Base-by-base conservation (phyloP, 352 stramenopile genomes). In the Phytophthora uliginosa region DNA sequence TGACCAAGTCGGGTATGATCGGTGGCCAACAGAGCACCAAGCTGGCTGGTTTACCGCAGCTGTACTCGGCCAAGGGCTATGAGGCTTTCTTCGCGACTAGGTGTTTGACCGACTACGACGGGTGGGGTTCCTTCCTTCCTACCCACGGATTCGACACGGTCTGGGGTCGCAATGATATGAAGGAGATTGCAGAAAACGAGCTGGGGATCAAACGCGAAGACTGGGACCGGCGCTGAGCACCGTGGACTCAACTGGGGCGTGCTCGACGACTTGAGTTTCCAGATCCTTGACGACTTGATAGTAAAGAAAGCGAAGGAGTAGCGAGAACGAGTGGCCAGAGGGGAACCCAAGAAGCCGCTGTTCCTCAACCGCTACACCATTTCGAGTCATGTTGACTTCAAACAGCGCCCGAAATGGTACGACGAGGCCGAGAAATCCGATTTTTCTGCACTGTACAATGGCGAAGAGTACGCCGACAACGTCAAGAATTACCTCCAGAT, bases 351-450 rank as follows among this genome's bases (percentile, higher is more conserved):
- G 59, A 66, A 71, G 53, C 78, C 81, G 28, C 82, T 82, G 24
- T 88, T 83, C 59, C 61, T 85, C 42, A 86, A 73, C 18, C 76
- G 83, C 47, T 88, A 85, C 64, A 84, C 81, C 22, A 88, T 88
- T 59, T 85, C 76, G 12, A 86, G 77, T 54, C 82, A 89, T 61
- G 72, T 76, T 9, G 60, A 70, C 42, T 89, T 76, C 53, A 54
- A 61, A 17, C 58, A 82, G 9, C 64, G 65, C 2, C 77, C 82
- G 0, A 61, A 73, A 45, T 86, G 82, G 82, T 85, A 80, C 62
- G 36, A 71, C 0, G 28, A 74, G 0, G 15, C 33, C 0, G 55
- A 76, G 20, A 65, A 83, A 18, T 76, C 77, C 8, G 77, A 87
- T 38, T 81, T 85, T n/a, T 76, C 69, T 0, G 51, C 77, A 3